Evolutionary conservation across 306 rosid species (phyloP).

Genomic region (Trifolium pratense): DNA sequence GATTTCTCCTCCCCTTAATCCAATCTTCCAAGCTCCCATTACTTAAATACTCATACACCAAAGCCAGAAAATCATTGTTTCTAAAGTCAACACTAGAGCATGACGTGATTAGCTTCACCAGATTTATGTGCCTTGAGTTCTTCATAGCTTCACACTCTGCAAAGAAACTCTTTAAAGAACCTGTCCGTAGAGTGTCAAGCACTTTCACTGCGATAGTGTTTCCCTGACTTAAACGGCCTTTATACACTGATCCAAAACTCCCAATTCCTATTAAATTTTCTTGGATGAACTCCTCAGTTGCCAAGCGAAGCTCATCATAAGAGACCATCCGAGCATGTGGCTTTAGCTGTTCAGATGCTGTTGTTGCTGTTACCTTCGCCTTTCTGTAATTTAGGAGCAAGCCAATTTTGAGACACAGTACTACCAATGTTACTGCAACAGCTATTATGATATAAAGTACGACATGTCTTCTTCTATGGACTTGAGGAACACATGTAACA

Average conservation of each 20-base stretch:
- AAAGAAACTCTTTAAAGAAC: constrained; percentile 66
- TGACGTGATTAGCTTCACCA: constrained; percentile 71
- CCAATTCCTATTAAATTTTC: constrained; percentile 63
- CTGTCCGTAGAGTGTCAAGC: constrained; percentile 51
- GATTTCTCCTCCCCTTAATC: constrained; percentile 57
- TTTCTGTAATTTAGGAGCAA: constrained; percentile 42
- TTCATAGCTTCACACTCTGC: constrained; percentile 77
- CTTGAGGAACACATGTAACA: constrained; percentile 39
- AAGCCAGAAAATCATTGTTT: constrained; percentile 66
- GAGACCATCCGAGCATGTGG: constrained; percentile 56
- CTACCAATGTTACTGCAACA: constrained; percentile 32
- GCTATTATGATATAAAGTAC: constrained; percentile 35
- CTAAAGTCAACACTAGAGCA: constrained; percentile 73
- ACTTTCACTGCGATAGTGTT: constrained; percentile 69
- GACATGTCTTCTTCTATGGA: constrained; percentile 37
- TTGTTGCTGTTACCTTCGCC: constrained; percentile 24
- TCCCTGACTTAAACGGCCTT: constrained; percentile 57
- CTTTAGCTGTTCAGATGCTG: constrained; percentile 28
- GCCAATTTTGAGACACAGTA: constrained; percentile 46
- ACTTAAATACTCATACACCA: constrained; percentile 68
- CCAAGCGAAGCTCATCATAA: constrained; percentile 61
- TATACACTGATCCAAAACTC: constrained; percentile 72
- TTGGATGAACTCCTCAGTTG: constrained; percentile 61
- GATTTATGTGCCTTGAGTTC: constrained; percentile 70
- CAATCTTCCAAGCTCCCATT: constrained; percentile 83